phyloP scores from a whole-genome alignment of 495 filamentous ascomycete genomes.

The Tuber calosporum region DNA sequence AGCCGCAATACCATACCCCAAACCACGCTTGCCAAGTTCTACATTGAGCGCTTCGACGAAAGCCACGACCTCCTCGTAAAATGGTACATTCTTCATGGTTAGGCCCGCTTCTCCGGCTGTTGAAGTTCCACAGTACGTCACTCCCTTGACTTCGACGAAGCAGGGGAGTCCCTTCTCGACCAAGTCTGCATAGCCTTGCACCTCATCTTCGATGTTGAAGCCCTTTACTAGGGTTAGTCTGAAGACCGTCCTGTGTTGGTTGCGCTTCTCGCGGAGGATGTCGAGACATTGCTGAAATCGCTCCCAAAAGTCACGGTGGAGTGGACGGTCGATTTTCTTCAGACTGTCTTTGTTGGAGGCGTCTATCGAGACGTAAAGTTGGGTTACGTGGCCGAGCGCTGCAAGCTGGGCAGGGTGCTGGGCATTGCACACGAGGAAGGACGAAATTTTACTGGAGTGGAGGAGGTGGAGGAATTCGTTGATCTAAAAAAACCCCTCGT shows the following conservation, averaged over 20 bases:
- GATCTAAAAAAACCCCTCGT: conserved; percentile 51
- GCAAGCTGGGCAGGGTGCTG: conserved; percentile 90
- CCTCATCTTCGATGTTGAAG: conserved; percentile 93
- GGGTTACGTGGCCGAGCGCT: conserved; percentile 71
- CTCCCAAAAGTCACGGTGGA: conserved; percentile 97
- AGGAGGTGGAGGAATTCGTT: conserved; percentile 78
- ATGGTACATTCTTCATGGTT: conserved; percentile 93
- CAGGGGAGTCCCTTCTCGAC: conserved; percentile 76
- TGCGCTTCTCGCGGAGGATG: conserved; percentile 73
- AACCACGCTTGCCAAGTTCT: conserved; percentile 58
- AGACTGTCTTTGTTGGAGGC: conserved; percentile 84
- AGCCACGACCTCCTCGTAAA: conserved; percentile 75
- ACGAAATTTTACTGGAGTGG: conserved; percentile 78
- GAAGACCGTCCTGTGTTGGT: conserved; percentile 85
- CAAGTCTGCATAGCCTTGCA: conserved; percentile 79
- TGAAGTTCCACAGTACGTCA: conserved; percentile 90
- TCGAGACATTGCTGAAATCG: conserved; percentile 84
- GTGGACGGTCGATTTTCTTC: conserved; percentile 76
- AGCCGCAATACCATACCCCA: conserved; percentile 82
- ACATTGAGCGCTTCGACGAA: conserved; percentile 69
- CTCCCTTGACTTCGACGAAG: conserved; percentile 92
- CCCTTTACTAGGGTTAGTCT: conserved; percentile 90
- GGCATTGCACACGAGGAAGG: conserved; percentile 96
- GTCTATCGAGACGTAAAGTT: conserved; percentile 93
- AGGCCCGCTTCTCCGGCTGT: conserved; percentile 71